Conservation (phyloP, 1,284 basidiomycete genomes). For the Cutaneotrichosporon spelunceum region DNA sequence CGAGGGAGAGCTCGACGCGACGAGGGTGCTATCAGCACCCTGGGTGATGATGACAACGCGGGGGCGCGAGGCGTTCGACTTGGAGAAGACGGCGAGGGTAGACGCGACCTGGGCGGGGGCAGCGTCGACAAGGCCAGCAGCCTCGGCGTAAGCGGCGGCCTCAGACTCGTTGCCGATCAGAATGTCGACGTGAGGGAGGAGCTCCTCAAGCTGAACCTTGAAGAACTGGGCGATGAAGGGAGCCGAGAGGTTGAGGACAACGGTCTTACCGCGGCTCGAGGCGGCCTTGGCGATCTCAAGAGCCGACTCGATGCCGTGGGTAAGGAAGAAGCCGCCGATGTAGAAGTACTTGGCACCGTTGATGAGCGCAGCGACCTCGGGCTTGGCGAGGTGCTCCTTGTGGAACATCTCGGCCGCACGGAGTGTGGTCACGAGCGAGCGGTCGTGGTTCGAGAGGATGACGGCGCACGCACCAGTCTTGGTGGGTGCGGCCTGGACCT, state of each 20-base stretch:
- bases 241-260: conserved; percentile 90
- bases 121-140: conserved; percentile 58
- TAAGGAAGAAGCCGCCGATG: conserved; percentile 96
- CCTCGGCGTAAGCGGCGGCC: conserved; percentile 78
- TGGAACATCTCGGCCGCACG: conserved; percentile 88
- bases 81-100: conserved; percentile 64
- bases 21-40: conserved; percentile 74
- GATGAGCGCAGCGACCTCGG: conserved; percentile 71
- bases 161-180: conserved; percentile 94
- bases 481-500: conserved; percentile 71
- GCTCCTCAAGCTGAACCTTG: conserved; percentile 69
- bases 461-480: conserved; percentile 98
- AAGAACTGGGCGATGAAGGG: conserved; percentile 98
- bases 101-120: conserved; percentile 68
- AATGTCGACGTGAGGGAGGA: conserved; percentile 79
- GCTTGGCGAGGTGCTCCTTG: conserved; percentile 71
- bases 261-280: conserved; percentile 73
- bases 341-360: conserved; percentile 83
- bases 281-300: conserved; percentile 77
- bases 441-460: conserved; percentile 87
- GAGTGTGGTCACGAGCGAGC: conserved; percentile 87
- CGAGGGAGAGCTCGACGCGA: conserved; percentile 65
- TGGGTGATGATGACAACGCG: conserved; percentile 91
- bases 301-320: conserved; percentile 77
- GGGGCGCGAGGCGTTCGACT: conserved; percentile 65